These are phyloP conservation scores for Corchorus olitorius DNA, from an alignment of 345 rosid genomes.

Conservation along the genomic window DNA sequence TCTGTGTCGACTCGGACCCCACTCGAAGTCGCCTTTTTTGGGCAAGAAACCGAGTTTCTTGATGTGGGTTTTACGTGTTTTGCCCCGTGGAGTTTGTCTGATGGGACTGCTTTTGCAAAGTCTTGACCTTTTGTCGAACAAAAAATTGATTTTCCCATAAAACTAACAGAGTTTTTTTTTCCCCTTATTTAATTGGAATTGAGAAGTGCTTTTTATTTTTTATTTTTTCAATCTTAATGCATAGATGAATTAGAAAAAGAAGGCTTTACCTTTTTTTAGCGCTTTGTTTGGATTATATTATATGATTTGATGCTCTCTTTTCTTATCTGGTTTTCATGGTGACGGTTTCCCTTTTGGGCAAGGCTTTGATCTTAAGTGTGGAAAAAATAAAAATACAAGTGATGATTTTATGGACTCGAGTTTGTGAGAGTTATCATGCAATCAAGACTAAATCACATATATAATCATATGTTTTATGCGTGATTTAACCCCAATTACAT, in stretches of 20 bases:
- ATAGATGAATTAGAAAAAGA: neutral
- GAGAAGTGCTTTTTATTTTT: neutral
- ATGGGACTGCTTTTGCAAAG: slow-evolving; percentile 48
- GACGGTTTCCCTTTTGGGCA: slow-evolving; percentile 14
- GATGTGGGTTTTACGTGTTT: slow-evolving; percentile 33
- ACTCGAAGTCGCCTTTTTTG: slow-evolving; percentile 26
- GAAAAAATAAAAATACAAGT: neutral
- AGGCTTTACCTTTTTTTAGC: neutral
- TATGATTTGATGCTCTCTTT: neutral
- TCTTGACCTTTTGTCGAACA: slow-evolving; percentile 45
- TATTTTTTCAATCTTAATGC: neutral
- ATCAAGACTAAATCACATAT: too few species aligned
- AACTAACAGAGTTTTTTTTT: slow-evolving; percentile 3
- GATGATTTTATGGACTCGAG: too few species aligned
- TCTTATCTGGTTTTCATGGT: slow-evolving; percentile 26
- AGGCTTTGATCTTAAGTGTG: neutral
- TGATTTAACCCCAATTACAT: too few species aligned
- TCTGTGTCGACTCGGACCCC: slow-evolving; percentile 31
- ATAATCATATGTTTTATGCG: too few species aligned
- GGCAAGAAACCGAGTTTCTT: slow-evolving; percentile 30
- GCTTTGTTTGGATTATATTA: slow-evolving; percentile 9
- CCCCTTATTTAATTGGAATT: neutral
- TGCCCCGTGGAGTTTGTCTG: slow-evolving; percentile 39
- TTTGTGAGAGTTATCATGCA: too few species aligned
- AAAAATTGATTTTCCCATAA: slow-evolving; percentile 65